These are phyloP conservation scores for Naganishia albida DNA, from an alignment of 1,284 basidiomycete species.

Conservation along the genomic window DNA sequence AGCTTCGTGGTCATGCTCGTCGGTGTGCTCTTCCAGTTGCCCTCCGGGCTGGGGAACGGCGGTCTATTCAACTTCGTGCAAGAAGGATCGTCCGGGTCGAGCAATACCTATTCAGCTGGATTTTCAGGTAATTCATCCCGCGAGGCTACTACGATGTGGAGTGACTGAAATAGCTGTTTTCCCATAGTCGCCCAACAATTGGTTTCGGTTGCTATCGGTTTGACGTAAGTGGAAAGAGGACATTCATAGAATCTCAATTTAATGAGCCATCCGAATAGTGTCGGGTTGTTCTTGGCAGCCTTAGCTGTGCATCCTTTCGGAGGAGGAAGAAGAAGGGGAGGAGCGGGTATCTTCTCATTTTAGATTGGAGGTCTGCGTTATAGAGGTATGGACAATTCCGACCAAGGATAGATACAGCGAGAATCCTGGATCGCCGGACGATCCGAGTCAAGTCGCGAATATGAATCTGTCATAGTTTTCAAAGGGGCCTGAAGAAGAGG, in stretches of 20 bases:
- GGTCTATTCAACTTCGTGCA: constrained; percentile 77
- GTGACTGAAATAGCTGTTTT: not conserved
- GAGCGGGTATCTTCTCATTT: constrained; percentile 55
- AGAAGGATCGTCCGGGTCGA: constrained; percentile 58
- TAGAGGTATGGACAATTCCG: not conserved
- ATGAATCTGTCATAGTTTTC: too few species aligned
- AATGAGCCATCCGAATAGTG: constrained; percentile 58
- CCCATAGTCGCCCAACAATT: constrained; percentile 52
- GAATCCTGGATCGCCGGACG: too few species aligned
- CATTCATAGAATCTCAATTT: not conserved
- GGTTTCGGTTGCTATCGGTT: constrained; percentile 56
- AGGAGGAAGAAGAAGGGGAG: constrained; percentile 53
- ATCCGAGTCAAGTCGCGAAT: too few species aligned
- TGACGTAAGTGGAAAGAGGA: constrained; percentile 47
- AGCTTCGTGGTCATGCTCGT: constrained; percentile 57
- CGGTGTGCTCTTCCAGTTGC: constrained; percentile 83
- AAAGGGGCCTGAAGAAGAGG: too few species aligned
- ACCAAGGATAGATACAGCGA: too few species aligned
- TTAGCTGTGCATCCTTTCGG: constrained; percentile 58
- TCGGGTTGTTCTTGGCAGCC: constrained; percentile 64
- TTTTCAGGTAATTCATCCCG: constrained; percentile 53
- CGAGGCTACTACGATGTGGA: not conserved
- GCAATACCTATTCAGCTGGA: constrained; percentile 63
- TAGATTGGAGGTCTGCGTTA: constrained; percentile 31
- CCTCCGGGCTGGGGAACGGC: constrained; percentile 78